Evolutionary conservation across 345 rosid species (phyloP).

Genomic region (Eucalyptus victrix): DNA sequence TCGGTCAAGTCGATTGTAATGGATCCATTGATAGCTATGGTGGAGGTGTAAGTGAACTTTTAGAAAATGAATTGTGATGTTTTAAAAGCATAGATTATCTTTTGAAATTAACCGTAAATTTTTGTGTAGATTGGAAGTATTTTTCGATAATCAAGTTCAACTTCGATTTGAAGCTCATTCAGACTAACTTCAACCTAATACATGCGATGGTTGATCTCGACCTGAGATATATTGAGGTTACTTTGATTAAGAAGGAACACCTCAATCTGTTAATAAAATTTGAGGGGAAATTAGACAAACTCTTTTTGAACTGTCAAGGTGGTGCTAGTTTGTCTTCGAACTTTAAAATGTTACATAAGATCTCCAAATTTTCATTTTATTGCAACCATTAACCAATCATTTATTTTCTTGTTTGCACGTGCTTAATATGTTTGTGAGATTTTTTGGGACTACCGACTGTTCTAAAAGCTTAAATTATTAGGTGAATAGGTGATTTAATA

Average conservation of each 20-base stretch:
- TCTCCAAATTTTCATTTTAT: too few relatives aligned
- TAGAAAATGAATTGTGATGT: neutral
- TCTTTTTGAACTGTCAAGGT: fast-evolving
- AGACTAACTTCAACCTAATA: neutral
- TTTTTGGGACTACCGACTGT: too few relatives aligned
- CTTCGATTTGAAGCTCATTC: neutral
- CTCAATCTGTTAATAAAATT: neutral
- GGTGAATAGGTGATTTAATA: too few relatives aligned
- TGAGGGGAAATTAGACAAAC: neutral
- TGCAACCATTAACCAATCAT: too few relatives aligned
- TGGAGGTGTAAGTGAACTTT: neutral
- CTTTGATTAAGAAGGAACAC: neutral
- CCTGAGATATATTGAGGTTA: neutral
- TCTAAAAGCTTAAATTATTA: too few relatives aligned
- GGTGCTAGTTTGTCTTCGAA: too few relatives aligned
- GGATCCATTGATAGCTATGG: neutral
- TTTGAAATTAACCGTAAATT: neutral
- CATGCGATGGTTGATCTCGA: neutral
- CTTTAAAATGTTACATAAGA: too few relatives aligned
- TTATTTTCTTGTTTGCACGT: too few relatives aligned
- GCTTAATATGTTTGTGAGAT: too few relatives aligned
- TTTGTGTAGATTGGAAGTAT: neutral
- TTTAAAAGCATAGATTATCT: neutral
- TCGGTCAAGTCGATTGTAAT: neutral
- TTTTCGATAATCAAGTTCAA: neutral